A percentile compares a stretch with the other conserved stretches of the same genome.
Conservation (phyloP, 352 stramenopile genomes). For the Phytophthora boehmeriae region DNA sequence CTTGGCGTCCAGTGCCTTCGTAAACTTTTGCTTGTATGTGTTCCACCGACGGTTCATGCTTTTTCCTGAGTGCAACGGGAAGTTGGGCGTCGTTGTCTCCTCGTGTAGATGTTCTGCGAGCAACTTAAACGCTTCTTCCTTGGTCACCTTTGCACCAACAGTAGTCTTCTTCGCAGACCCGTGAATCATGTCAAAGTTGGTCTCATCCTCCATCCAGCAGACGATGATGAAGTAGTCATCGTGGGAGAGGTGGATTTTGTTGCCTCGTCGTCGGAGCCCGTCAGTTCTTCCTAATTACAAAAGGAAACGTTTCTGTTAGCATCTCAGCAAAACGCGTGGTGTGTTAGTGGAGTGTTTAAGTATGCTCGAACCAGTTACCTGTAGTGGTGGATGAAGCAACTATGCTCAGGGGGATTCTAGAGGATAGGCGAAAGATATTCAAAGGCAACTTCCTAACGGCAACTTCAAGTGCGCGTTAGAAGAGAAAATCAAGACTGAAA, state of each 20-base stretch:
- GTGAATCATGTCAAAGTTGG: slow-evolving; percentile 5
- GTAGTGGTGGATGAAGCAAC: too few species aligned
- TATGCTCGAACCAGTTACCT: too few species aligned
- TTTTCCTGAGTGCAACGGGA: background rate
- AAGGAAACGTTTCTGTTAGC: too few species aligned
- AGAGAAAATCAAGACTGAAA: too few species aligned
- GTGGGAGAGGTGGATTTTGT: slow-evolving; percentile 8
- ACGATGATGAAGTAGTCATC: slow-evolving; percentile 18
- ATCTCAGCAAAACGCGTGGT: too few species aligned
- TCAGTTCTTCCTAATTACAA: too few species aligned
- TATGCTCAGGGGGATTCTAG: too few species aligned
- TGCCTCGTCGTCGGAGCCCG: too few species aligned
- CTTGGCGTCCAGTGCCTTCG: slow-evolving; percentile 10
- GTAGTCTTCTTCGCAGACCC: slow-evolving; percentile 10
- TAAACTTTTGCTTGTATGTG: slow-evolving; percentile 17
- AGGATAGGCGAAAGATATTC: too few species aligned
- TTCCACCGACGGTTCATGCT: slow-evolving; percentile 19
- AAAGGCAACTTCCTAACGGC: too few species aligned
- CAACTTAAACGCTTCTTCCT: slow-evolving; percentile 7
- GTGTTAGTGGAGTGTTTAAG: too few species aligned
- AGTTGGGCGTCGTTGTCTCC: slow-evolving; percentile 3
- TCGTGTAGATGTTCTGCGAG: slow-evolving; percentile 9
- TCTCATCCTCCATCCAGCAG: slow-evolving; percentile 12
- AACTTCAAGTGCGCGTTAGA: too few species aligned
- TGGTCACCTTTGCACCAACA: slow-evolving; percentile 8